Conservation (phyloP, 495 filamentous ascomycete genomes). For the Friedmanniomyces simplex region DNA sequence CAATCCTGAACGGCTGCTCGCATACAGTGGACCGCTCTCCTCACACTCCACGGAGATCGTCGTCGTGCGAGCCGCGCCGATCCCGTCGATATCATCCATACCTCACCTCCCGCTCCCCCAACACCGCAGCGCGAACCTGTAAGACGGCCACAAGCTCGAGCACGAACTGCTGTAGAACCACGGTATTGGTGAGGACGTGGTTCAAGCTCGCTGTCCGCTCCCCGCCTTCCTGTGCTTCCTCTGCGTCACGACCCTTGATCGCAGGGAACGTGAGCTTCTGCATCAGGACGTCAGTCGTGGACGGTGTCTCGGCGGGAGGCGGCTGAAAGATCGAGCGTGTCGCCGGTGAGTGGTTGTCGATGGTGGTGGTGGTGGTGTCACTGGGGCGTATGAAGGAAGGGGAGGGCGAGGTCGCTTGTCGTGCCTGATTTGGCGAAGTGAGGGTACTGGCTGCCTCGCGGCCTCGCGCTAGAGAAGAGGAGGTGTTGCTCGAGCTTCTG, state of each 20-base stretch:
- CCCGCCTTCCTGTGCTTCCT: conserved; percentile 16
- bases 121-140: conserved; percentile 74
- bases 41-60: no score
- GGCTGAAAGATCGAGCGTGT: conserved; percentile 13
- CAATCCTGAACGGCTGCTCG: no score
- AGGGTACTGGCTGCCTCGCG: not conserved
- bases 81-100: not conserved
- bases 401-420: not conserved
- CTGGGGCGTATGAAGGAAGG: not conserved
- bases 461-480: conserved; percentile 1
- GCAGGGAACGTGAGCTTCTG: conserved; percentile 9
- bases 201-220: conserved; percentile 48
- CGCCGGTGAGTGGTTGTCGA: not conserved
- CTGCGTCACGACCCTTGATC: not conserved
- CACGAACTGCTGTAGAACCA: conserved; percentile 72
- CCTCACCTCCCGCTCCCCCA: conserved; percentile 58
- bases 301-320: conserved; percentile 16
- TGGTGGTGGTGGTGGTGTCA: not conserved
- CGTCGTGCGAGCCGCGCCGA: no score
- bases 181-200: conserved; percentile 74
- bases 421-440: not conserved
- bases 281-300: conserved; percentile 19
- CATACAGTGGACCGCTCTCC: no score
- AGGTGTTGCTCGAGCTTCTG: conserved; percentile 4
- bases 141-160: conserved; percentile 80